Evolutionary conservation across 208 protist genomes (phyloP).

Genomic region (Acanthamoeba polyphaga): DNA sequence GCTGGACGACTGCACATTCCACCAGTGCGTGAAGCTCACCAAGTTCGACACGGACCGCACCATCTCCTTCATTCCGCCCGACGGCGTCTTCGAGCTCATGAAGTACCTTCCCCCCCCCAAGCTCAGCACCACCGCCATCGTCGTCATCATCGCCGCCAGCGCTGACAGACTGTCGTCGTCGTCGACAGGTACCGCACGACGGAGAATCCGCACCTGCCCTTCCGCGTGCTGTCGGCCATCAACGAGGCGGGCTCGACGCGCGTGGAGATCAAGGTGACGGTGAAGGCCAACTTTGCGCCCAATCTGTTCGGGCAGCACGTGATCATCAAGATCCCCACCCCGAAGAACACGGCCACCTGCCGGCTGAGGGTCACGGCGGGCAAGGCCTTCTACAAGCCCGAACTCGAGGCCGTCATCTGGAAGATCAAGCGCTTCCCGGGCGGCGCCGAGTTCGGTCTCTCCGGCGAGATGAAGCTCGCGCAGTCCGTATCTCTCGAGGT

Average conservation of each 20-base stretch:
- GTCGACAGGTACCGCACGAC: slow-evolving; percentile 93
- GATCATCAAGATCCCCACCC: slow-evolving; percentile 92
- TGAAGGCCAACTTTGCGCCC: slow-evolving; percentile 85
- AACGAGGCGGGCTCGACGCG: slow-evolving; percentile 92
- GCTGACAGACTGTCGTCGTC: background rate
- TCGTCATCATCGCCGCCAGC: background rate
- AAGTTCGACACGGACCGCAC: slow-evolving; percentile 95
- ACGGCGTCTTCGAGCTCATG: slow-evolving; percentile 98
- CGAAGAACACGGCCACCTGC: slow-evolving; percentile 94
- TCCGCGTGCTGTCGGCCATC: slow-evolving; percentile 94
- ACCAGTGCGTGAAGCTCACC: slow-evolving; percentile 97
- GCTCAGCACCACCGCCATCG: too few species aligned
- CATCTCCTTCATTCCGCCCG: slow-evolving; percentile 95
- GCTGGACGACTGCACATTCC: slow-evolving; percentile 97
- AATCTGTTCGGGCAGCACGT: slow-evolving; percentile 84
- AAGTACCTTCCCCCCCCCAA: slow-evolving; percentile 79
- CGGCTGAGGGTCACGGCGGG: slow-evolving; percentile 91
- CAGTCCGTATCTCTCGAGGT: slow-evolving; percentile 80
- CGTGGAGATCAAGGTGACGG: slow-evolving; percentile 81
- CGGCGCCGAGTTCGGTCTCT: slow-evolving; percentile 92
- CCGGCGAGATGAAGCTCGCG: slow-evolving; percentile 95
- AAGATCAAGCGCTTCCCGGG: slow-evolving; percentile 92
- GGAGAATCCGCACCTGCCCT: slow-evolving; percentile 95
- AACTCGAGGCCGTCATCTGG: slow-evolving; percentile 95
- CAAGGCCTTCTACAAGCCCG: slow-evolving; percentile 94